Percentiles rank a stretch among this genome's conserved stretches.
Evolutionary conservation across 148 eudicot genomes (phyloP).

Genomic region (Vaccinium vitisidaea): DNA sequence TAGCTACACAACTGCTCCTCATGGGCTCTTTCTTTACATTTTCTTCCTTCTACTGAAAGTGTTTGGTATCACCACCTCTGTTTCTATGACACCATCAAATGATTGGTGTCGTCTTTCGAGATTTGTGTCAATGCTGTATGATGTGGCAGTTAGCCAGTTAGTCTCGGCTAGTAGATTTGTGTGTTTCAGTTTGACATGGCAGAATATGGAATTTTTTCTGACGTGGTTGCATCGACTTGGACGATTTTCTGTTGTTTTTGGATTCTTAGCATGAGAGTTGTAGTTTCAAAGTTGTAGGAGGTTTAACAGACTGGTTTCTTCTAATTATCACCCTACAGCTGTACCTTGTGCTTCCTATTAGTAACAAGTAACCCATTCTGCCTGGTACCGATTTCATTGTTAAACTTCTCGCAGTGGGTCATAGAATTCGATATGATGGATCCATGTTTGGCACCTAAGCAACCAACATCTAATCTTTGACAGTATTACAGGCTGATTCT

Average conservation of each 20-base stretch:
- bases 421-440: not conserved
- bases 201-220: not conserved
- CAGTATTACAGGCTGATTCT: not conserved
- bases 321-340: not conserved
- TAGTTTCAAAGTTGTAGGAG: not conserved
- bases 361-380: not conserved
- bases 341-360: not conserved
- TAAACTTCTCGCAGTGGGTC: not conserved
- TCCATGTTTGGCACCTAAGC: not conserved
- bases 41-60: not conserved
- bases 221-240: not conserved
- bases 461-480: not conserved
- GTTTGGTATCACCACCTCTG: not conserved
- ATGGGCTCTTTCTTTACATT: not conserved
- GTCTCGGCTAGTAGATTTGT: not conserved
- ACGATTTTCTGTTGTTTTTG: not conserved
- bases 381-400: not conserved
- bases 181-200: not conserved
- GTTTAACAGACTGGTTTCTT: not conserved
- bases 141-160: not conserved
- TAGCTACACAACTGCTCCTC: not conserved
- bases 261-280: constrained; percentile 1
- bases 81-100: not conserved
- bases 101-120: not conserved
- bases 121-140: not conserved